Evolutionary conservation across 129 eudicot genomes (phyloP), one percentile per base, ranked within the genome.

Genomic region (Centaurea solstitialis): DNA sequence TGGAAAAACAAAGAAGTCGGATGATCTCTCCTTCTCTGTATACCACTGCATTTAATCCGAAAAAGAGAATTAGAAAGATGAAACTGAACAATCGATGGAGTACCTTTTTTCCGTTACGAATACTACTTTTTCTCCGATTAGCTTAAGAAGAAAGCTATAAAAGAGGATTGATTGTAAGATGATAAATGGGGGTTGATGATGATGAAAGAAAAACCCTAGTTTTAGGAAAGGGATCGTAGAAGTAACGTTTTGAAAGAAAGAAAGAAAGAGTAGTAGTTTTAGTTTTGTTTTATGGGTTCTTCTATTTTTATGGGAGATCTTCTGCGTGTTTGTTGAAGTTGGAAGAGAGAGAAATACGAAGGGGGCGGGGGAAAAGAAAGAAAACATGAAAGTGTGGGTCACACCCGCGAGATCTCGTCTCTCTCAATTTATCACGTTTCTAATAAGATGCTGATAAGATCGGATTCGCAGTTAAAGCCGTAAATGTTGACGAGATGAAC

Each of bases 41-140:
- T 38, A 4, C 75, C 30, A 71, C 18, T 38, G 13, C 71, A 71
- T 79, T 11, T 37, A 37, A 79, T 71, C 40, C 17, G n/a, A 37
- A 59, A n/a, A 35, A 30, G 43, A 0, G 8, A 59, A 79, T n/a
- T n/a, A n/a, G n/a, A 33, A 12, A 62, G 79, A 71, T 83, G 74
- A 76, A 82, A 76, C 82, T 61, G 86, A 82, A 76, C 59, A 76
- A 76, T 72, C 78, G 74, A 53, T 33, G 35, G 75, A 50, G 22
- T 83, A 83, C 86, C 82, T 76, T 76, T 76, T 64, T 82, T 75
- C 62, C 26, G 81, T 82, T 82, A 70, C 59, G 68, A 62, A 40
- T 82, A n/a, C 24, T 17, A 57, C 65, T 26, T 57, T 66, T 75
- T 68, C 9, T 13, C 4, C 4, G 4, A 70, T 4, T 76, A 77